Base-by-base conservation (phyloP, 2,329 filamentous ascomycete genomes). In the Cytospora piceae region DNA sequence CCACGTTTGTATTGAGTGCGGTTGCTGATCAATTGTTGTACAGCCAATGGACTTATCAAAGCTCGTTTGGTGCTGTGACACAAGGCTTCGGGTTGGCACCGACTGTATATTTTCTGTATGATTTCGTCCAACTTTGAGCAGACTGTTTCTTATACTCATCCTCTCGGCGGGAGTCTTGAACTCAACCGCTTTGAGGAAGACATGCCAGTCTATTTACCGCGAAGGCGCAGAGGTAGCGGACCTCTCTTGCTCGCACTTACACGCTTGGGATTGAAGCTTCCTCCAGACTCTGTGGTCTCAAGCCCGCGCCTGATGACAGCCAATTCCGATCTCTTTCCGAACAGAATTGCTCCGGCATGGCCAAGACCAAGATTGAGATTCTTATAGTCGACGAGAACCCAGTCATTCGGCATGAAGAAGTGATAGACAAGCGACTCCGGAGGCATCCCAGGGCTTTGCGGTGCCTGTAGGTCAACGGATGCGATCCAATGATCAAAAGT, bases 321-420 rank as follows among this genome's bases (percentile, higher is more conserved):
- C 57, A 71, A 46, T 32, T 71, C 69, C 1, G 63, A 65, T 12
- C 37, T 39, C 27, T 63, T 63, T 2, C 55, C 68, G 29, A 71
- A 65, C 3, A 70, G 14, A 5, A 72, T 67, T 58, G 70, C 69
- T 2, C 69, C 70, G 2, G 7, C 22, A 1, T 32, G 17, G 3
- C 69, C 60, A 11, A 71, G 24, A 1, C 64, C 69, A 20, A 69
- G 42, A 6, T 67, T 27, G 14, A 68, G 57, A 6, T n/a, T 22
- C 20, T 51, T 42, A 34, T 60, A 32, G 14, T 65, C 54, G 14
- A 66, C 60, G 32, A 63, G 65, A 15, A 69, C 29, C 69, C 70
- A 73, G 62, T 72, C 67, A 14, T 59, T 62, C 4, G 71, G 71
- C n/a, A 73, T 29, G 61, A 71, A 71, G 65, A 72, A 73, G 51